phyloP scores from a whole-genome alignment of 2,329 filamentous ascomycete genomes.

The Ascochyta clinopodiicola region DNA sequence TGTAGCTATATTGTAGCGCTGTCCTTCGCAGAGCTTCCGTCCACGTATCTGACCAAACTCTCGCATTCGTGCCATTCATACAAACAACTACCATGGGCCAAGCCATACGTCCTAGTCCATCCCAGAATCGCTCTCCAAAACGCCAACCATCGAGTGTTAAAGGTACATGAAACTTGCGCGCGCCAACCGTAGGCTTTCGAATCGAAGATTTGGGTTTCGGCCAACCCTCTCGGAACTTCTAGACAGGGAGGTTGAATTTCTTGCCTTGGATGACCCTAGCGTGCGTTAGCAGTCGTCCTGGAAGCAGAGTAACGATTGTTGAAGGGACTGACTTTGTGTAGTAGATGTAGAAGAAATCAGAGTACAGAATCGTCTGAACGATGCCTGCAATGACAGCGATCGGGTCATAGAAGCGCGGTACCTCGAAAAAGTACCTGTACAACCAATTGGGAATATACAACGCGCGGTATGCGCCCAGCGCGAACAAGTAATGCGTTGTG shows the following conservation, averaged over 20 bases:
- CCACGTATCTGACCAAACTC: background rate
- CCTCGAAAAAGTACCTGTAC: conserved; percentile 83
- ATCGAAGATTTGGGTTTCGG: background rate
- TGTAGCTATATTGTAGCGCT: background rate
- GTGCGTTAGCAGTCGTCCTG: conserved; percentile 17
- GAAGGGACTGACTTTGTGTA: conserved; percentile 77
- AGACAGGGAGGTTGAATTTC: conserved; percentile 62
- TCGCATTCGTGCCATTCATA: conserved; percentile 1
- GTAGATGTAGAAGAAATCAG: conserved; percentile 99
- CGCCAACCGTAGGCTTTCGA: conserved; percentile 6
- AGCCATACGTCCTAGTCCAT: background rate
- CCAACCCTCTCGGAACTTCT: conserved; percentile 21
- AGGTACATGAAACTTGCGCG: conserved; percentile 18
- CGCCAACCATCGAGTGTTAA: conserved; percentile 15
- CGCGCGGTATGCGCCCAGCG: conserved; percentile 86
- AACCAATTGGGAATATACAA: conserved; percentile 99
- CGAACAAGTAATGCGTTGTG: conserved; percentile 96
- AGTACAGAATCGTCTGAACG: conserved; percentile 93
- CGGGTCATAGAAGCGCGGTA: conserved; percentile 72
- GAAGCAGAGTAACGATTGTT: background rate
- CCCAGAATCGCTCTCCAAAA: conserved; percentile 7
- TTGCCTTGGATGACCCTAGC: conserved; percentile 60
- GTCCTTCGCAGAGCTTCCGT: background rate
- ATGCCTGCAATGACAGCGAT: conserved; percentile 89
- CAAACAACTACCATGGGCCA: conserved; percentile 3